Evolutionary conservation across 2,329 filamentous ascomycete species (phyloP).

Genomic region (Gaeumannomyces sp.): DNA sequence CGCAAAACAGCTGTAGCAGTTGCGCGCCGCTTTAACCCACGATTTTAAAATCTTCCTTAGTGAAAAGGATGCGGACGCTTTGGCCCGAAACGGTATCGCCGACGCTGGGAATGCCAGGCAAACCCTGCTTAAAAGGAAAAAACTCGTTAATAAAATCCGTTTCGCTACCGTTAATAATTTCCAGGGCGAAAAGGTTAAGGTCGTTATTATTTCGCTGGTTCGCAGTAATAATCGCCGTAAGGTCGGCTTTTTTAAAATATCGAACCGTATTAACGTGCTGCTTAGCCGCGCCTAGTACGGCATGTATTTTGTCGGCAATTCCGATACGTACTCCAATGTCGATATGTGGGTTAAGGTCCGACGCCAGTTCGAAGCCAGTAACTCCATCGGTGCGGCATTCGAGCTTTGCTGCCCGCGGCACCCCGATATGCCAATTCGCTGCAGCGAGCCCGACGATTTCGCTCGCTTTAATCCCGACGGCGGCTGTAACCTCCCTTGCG

Average conservation of each 20-base stretch:
- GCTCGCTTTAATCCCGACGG: constrained; percentile 51
- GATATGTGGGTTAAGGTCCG: constrained; percentile 60
- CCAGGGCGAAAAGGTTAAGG: constrained; percentile 68
- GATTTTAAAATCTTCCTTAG: constrained; percentile 57
- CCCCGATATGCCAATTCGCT: constrained; percentile 41
- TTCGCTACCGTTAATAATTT: constrained; percentile 69
- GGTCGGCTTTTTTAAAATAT: constrained; percentile 59
- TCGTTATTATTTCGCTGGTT: constrained; percentile 65
- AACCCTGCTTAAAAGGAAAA: constrained; percentile 34
- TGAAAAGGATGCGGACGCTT: constrained; percentile 54
- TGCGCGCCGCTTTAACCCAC: constrained; percentile 37
- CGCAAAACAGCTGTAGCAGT: constrained; percentile 47
- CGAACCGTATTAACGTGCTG: constrained; percentile 65
- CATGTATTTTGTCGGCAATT: constrained; percentile 67
- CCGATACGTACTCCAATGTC: constrained; percentile 48
- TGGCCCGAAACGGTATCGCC: constrained; percentile 32
- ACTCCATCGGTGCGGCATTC: constrained; percentile 43
- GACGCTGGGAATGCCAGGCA: constrained; percentile 21
- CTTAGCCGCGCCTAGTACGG: constrained; percentile 62
- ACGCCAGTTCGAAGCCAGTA: constrained; percentile 37
- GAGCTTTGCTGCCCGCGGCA: constrained; percentile 58
- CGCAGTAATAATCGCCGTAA: constrained; percentile 56
- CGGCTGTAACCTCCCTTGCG: constrained; percentile 50
- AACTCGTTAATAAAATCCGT: constrained; percentile 31
- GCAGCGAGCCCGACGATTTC: constrained; percentile 53